phyloP scores from a whole-genome alignment of 2,329 filamentous ascomycete species.

The Ilyonectria sp. region DNA sequence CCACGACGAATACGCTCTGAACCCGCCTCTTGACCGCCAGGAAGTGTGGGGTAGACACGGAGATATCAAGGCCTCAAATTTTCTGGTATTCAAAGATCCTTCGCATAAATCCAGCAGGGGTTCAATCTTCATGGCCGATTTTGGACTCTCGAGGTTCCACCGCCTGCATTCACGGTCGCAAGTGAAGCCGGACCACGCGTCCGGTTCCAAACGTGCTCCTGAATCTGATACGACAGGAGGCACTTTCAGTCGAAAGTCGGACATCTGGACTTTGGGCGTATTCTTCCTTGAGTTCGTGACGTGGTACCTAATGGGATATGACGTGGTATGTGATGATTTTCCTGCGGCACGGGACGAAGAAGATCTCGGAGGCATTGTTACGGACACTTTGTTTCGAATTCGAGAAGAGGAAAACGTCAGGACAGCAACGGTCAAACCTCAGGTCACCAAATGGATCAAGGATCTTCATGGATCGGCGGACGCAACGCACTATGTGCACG shows the following conservation, averaged over 20 bases:
- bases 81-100: neutral
- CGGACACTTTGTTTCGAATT: too few species aligned
- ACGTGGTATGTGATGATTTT: too few species aligned
- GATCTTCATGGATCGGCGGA: neutral
- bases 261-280: conserved; percentile 9
- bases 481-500: neutral
- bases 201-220: too few species aligned
- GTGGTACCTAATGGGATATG: conserved; percentile 9
- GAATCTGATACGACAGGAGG: neutral
- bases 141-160: conserved; percentile 7
- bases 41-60: conserved; percentile 4
- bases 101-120: too few species aligned
- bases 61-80: conserved; percentile 9
- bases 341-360: too few species aligned
- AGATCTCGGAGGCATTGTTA: too few species aligned
- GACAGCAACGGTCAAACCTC: neutral
- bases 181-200: neutral
- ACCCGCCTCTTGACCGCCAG: too few species aligned
- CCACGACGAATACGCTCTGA: neutral
- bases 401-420: too few species aligned
- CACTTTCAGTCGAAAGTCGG: conserved; percentile 7
- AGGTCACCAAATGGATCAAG: neutral
- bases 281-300: conserved; percentile 5
- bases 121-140: conserved; percentile 6
- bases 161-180: neutral